Evolutionary conservation across 2,329 filamentous ascomycete genomes (phyloP).

Genomic region (Stemphylium vesicarium): DNA sequence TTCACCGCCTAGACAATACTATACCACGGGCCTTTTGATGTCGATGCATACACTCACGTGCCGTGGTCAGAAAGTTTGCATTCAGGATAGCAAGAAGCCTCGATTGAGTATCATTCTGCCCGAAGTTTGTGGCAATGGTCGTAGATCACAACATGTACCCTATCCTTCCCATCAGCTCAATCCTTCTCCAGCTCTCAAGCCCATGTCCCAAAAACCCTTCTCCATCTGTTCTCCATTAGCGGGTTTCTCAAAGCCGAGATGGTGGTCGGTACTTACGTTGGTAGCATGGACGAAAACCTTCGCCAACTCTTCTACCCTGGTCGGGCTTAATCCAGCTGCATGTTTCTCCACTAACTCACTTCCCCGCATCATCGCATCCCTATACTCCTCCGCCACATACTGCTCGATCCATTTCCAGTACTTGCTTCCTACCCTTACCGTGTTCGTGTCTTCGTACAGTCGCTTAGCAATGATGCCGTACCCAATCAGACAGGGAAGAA

Average conservation of each 20-base stretch:
- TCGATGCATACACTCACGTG: background rate
- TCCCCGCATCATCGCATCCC: constrained; percentile 72
- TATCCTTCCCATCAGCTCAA: background rate
- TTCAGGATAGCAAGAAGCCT: background rate
- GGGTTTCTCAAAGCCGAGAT: background rate
- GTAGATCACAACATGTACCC: background rate
- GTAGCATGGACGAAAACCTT: constrained; percentile 88
- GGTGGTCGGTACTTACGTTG: constrained; percentile 61
- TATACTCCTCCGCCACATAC: constrained; percentile 82
- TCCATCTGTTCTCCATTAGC: constrained; percentile 64
- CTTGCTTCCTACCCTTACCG: constrained; percentile 67
- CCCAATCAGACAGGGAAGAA: constrained; percentile 88
- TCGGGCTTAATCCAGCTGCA: constrained; percentile 73
- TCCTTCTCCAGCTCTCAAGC: constrained; percentile 39
- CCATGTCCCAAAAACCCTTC: constrained; percentile 78
- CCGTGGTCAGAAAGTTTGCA: too few species aligned
- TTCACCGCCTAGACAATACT: background rate
- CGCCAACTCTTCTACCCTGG: constrained; percentile 80
- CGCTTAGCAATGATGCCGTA: constrained; percentile 81
- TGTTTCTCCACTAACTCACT: constrained; percentile 77
- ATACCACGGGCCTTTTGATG: background rate
- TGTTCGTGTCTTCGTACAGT: constrained; percentile 68
- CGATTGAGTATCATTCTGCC: background rate
- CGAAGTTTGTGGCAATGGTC: background rate
- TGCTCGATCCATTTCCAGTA: constrained; percentile 95